Percentiles rank a stretch among this genome's conserved stretches.
Evolutionary conservation across 2,329 filamentous ascomycete genomes (phyloP).

Genomic region (Calonectria leucothoes): DNA sequence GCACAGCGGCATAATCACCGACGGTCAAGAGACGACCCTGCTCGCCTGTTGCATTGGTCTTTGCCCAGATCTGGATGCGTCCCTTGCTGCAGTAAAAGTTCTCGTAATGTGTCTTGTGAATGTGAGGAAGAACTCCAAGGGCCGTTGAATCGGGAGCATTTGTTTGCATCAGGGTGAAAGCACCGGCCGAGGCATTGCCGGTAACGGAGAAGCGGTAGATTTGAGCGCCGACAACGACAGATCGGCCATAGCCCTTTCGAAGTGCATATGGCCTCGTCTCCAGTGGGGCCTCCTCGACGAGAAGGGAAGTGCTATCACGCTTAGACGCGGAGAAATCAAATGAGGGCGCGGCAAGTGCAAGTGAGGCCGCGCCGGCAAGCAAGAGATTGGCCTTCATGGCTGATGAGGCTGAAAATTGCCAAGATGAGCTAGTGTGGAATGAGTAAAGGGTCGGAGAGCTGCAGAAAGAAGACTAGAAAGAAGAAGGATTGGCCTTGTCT

Average conservation of each 20-base stretch:
- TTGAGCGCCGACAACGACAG: neutral
- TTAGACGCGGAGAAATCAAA: neutral
- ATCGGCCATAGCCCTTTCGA: neutral
- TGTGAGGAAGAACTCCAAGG: neutral
- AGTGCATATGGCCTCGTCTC: neutral
- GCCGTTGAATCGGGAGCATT: neutral
- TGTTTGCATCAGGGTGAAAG: neutral
- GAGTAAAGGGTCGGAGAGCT: too few species aligned
- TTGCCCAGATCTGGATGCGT: neutral
- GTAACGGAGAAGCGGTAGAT: neutral
- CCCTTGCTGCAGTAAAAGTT: neutral
- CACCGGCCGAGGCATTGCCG: neutral
- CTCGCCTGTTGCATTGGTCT: neutral
- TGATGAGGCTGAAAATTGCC: neutral
- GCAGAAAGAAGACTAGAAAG: too few species aligned
- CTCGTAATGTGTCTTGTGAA: neutral
- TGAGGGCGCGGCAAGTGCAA: neutral
- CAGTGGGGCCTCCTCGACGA: neutral
- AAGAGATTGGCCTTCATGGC: neutral
- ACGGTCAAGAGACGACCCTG: neutral
- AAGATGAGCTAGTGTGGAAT: neutral
- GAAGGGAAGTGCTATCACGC: neutral
- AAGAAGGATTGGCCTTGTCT: neutral
- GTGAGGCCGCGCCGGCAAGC: neutral
- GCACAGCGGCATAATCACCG: neutral